phyloP scores from a whole-genome alignment of 2,329 filamentous ascomycete genomes.

The Hymenoscyphus occultus region DNA sequence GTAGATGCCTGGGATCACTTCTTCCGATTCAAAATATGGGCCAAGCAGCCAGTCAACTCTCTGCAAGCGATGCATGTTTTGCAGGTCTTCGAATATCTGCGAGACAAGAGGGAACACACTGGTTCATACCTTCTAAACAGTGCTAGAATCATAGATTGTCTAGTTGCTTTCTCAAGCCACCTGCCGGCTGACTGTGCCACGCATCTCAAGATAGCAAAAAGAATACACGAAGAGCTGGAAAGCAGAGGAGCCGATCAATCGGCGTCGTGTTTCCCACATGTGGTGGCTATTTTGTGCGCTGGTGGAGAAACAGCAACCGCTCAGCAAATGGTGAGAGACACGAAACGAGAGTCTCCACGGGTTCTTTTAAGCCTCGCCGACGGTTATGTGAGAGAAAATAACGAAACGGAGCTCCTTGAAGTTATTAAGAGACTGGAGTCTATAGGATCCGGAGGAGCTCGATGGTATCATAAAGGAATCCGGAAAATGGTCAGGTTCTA shows the following conservation, averaged over 20 bases:
- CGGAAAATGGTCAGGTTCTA: slow-evolving; percentile 59
- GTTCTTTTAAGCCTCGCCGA: slow-evolving; percentile 45
- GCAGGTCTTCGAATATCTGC: slow-evolving; percentile 60
- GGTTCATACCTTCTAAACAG: slow-evolving; percentile 16
- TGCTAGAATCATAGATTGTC: slow-evolving; percentile 22
- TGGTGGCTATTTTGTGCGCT: slow-evolving; percentile 23
- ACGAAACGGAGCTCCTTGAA: slow-evolving; percentile 55
- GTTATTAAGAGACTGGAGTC: slow-evolving; percentile 52
- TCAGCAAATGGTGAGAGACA: slow-evolving; percentile 15
- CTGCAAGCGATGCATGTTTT: slow-evolving; percentile 62
- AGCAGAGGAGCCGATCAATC: slow-evolving; percentile 2
- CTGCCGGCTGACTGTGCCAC: slow-evolving; percentile 28
- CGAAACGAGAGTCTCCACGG: slow-evolving; percentile 25
- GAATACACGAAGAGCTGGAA: slow-evolving; percentile 25
- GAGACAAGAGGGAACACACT: slow-evolving; percentile 34
- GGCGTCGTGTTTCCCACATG: background rate
- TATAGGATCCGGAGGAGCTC: slow-evolving; percentile 42
- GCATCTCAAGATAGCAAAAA: slow-evolving; percentile 28
- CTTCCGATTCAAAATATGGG: slow-evolving; percentile 52
- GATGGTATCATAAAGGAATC: slow-evolving; percentile 36
- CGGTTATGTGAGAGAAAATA: slow-evolving; percentile 60
- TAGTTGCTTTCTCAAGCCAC: slow-evolving; percentile 15
- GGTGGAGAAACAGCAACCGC: slow-evolving; percentile 31
- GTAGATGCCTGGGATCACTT: slow-evolving; percentile 62
- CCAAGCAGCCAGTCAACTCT: slow-evolving; percentile 54